phyloP scores from a whole-genome alignment of 2,329 filamentous ascomycete species.

The Colletotrichum sidae region DNA sequence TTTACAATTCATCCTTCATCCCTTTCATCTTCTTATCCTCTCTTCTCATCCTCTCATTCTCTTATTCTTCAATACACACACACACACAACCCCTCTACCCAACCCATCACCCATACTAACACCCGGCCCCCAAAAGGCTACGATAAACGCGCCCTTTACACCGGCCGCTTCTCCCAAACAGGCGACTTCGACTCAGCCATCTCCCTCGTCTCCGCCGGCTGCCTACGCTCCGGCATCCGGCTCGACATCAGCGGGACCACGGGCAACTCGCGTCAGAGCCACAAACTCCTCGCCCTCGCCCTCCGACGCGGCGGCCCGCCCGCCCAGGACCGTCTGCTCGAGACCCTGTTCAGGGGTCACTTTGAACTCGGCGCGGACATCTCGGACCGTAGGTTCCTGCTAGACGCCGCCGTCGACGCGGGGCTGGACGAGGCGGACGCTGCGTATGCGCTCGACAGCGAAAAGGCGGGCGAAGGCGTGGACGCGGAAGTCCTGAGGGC shows the following conservation, averaged over 20 bases:
- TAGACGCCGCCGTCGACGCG: slow-evolving; percentile 46
- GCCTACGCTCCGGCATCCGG: slow-evolving; percentile 50
- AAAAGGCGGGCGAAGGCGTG: slow-evolving; percentile 41
- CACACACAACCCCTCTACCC: neutral
- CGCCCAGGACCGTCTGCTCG: slow-evolving; percentile 54
- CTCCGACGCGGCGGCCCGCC: slow-evolving; percentile 41
- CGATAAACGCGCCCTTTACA: slow-evolving; percentile 52
- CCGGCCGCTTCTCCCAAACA: neutral
- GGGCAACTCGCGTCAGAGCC: slow-evolving; percentile 58
- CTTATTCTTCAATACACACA: neutral
- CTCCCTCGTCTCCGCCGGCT: slow-evolving; percentile 47
- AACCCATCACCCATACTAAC: neutral
- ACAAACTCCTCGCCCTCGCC: slow-evolving; percentile 60
- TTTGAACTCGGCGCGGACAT: slow-evolving; percentile 57
- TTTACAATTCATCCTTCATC: too few species aligned
- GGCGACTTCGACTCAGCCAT: slow-evolving; percentile 43
- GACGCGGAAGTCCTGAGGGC: slow-evolving; percentile 47
- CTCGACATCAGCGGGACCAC: slow-evolving; percentile 53
- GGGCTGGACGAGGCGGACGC: slow-evolving; percentile 44
- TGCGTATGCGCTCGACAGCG: slow-evolving; percentile 42
- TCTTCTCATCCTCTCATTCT: neutral
- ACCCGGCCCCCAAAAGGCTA: slow-evolving; percentile 42
- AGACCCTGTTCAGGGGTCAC: slow-evolving; percentile 54
- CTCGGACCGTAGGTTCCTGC: slow-evolving; percentile 53
- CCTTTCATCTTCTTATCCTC: neutral